Base-by-base conservation (phyloP, 306 rosid species). In the Albizia julibrissin region DNA sequence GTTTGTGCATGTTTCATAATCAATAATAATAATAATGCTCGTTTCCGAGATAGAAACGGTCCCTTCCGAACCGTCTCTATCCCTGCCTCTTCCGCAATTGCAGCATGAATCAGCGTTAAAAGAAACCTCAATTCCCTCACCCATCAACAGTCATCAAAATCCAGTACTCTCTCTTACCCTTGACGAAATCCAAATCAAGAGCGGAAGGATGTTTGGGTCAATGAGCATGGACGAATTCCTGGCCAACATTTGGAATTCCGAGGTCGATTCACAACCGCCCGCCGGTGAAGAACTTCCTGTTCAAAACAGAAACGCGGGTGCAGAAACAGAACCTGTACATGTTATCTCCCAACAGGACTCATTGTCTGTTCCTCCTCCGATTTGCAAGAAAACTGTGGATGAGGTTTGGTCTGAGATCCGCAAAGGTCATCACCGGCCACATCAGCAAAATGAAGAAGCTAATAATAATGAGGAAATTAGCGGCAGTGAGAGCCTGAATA, bases 141-240 rank as follows among this genome's bases (percentile, higher is more conserved):
- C 67, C 24, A 84, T 7, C 83, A 84, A 14, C 79, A 85, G 19
- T 74, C 84, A 84, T 72, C 85, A 84, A 18, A 85, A 74, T 61
- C 87, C 93, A 44, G 72, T 86, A 39, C 84, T 86, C 29, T 74
- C 89, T 1, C 91, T 87, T 0, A 85, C 90, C 33, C 71, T 93
- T 16, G 94, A 90, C 34, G 92, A 93, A 77, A 87, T 90, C 76
- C 87, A 88, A 77, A 65, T 79, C 89, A 89, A 84, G 79, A 87
- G 88, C 64, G 87, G 93, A 7, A 90, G 78, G 87, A 81, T 69
- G 52, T 86, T 87, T 11, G 94, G 91, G 24, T 86, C 94, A 29
- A 87, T 91, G 86, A 91, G 76, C 91, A 91, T 89, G 92, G 97
- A 93, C 73, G 93, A 93, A 73, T 90, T 93, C 85, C 83, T 93